These are phyloP conservation scores for Truncatella angustata DNA, from an alignment of 2,329 filamentous ascomycete species.

Conservation along the genomic window DNA sequence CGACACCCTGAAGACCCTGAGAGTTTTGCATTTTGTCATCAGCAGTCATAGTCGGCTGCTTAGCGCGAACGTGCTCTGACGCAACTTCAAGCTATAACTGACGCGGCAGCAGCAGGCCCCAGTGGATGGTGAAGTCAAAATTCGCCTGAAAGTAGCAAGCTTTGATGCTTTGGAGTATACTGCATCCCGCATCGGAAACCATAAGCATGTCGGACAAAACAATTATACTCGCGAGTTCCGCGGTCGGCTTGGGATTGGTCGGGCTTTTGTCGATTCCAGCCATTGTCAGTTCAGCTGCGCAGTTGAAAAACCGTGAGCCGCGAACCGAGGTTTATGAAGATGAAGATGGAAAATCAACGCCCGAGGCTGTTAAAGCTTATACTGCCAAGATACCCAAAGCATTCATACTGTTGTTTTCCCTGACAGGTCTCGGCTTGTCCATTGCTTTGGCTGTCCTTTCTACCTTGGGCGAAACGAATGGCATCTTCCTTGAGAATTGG, in stretches of 20 bases:
- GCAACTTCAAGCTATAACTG: background rate
- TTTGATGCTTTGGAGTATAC: background rate
- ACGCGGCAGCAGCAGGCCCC: background rate
- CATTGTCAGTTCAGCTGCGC: slow-evolving; percentile 16
- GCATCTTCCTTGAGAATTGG: slow-evolving; percentile 55
- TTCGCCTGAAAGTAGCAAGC: background rate
- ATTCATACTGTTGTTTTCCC: slow-evolving; percentile 51
- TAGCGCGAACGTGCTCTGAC: slow-evolving; percentile 5
- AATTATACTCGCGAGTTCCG: slow-evolving; percentile 20
- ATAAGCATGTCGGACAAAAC: slow-evolving; percentile 19
- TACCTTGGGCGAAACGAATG: slow-evolving; percentile 37
- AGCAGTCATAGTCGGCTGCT: background rate
- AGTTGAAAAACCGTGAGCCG: slow-evolving; percentile 18
- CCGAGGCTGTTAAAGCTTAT: slow-evolving; percentile 60
- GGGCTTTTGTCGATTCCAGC: slow-evolving; percentile 23
- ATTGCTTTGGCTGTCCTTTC: slow-evolving; percentile 55
- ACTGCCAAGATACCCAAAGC: slow-evolving; percentile 59
- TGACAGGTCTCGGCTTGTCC: slow-evolving; percentile 53
- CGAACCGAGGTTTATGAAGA: slow-evolving; percentile 61
- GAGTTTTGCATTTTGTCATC: too few species aligned
- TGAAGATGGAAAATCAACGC: slow-evolving; percentile 65
- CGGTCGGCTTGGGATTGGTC: slow-evolving; percentile 23
- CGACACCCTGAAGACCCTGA: too few species aligned
- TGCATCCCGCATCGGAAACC: background rate
- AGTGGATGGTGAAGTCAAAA: background rate